These are phyloP conservation scores for Hirsutella rhossiliensis DNA, from an alignment of 2,329 filamentous ascomycete species.

Conservation along the genomic window DNA sequence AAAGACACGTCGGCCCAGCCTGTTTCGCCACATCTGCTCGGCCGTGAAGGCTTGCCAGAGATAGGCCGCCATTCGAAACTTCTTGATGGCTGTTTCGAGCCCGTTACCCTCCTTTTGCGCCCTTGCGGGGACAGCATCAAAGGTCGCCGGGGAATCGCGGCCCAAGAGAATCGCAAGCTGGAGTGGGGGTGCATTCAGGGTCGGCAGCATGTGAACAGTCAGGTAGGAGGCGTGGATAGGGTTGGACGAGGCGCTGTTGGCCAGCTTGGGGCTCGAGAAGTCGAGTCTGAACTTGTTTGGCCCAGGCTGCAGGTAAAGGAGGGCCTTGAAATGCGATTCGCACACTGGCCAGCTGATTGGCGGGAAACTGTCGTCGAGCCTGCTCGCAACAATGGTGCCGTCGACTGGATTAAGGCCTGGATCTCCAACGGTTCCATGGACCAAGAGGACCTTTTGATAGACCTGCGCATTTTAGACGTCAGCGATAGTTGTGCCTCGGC, in stretches of 20 bases:
- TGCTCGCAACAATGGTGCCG: slow-evolving; percentile 66
- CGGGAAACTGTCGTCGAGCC: slow-evolving; percentile 78
- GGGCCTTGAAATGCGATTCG: slow-evolving; percentile 81
- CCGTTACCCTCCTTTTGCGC: slow-evolving; percentile 70
- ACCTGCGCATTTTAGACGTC: slow-evolving; percentile 41
- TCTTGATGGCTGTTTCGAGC: slow-evolving; percentile 68
- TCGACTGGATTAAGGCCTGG: slow-evolving; percentile 55
- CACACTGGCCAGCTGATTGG: slow-evolving; percentile 76
- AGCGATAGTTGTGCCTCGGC: not conserved
- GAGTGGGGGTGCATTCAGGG: slow-evolving; percentile 67
- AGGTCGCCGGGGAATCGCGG: slow-evolving; percentile 77
- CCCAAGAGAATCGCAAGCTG: slow-evolving; percentile 81
- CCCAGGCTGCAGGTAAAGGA: slow-evolving; percentile 83
- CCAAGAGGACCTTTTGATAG: slow-evolving; percentile 77
- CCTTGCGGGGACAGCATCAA: slow-evolving; percentile 68
- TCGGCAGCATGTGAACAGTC: slow-evolving; percentile 75
- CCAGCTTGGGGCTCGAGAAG: slow-evolving; percentile 72
- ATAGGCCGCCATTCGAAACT: slow-evolving; percentile 91
- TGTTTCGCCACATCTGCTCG: slow-evolving; percentile 89
- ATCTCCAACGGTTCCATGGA: slow-evolving; percentile 74
- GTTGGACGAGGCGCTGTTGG: slow-evolving; percentile 53
- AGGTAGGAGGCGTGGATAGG: slow-evolving; percentile 69
- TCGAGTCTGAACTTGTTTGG: slow-evolving; percentile 83
- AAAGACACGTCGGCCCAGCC: slow-evolving; percentile 74
- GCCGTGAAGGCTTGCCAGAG: slow-evolving; percentile 95